Evolutionary conservation across 805 yeast genomes (phyloP), one percentile per base, ranked within the genome.

Genomic region (Cyberlindnera mrakii): DNA sequence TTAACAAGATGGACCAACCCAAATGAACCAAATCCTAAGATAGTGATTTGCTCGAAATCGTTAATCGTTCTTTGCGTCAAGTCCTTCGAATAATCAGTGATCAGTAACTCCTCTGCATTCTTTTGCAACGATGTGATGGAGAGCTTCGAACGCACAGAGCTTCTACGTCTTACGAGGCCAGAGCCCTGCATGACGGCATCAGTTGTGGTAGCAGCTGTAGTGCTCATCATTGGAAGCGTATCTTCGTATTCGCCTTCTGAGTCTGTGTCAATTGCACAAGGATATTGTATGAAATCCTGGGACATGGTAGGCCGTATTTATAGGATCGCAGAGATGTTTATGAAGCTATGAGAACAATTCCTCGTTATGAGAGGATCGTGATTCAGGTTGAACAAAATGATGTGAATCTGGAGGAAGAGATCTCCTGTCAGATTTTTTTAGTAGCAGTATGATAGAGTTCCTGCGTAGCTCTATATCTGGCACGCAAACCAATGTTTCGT

Each of bases 1-100:
- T 77, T 77, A 1, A 88, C 96, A 23, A 88, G 64, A n/a, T 83
- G 67, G 2, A 88, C 96, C 53, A 83, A 84, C 1, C 96, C 96
- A 56, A 82, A 88, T 1, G 95, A 86, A 3, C 96, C 96, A 39
- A 80, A 76, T 0, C 96, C 96, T 14, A 88, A 66, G 1, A 85
- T 89, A 47, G 75, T 78, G 4, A 86, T 58, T 4, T 84, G 84
- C 50, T 74, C 76, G 53, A 88, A 88, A 57, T 89, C 95, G 6
- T 46, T 39, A 2, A 69, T 44, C 6, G 54, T 51, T 33, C 59
- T 46, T 8, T 35, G 35, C 6, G 46, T 23, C 8, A 40, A 19
- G 18, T 48, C 53, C 1, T 29, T 33, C 0, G 55, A 46, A 2
- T 39, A 39, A 9, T 37, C 35, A 1, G 30, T 41, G 2, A 55